Evolutionary conservation across 1,284 basidiomycete genomes (phyloP), one percentile per base, ranked within the genome.

Genomic region (Entoloma clypeatum): DNA sequence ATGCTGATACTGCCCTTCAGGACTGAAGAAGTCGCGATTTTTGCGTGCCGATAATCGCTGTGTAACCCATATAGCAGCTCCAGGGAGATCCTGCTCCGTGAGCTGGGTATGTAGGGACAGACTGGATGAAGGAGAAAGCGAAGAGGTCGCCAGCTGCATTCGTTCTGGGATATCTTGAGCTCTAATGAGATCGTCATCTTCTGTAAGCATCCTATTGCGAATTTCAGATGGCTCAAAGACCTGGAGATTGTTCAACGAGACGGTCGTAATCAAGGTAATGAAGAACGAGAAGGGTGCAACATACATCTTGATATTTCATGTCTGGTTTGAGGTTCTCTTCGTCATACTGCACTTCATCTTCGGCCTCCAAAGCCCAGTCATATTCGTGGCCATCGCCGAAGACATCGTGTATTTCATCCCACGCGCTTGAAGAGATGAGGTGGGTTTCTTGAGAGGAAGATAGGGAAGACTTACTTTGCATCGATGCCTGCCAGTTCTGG

Each of bases 201-300:
- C 92, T 3, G 93, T 97, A 31, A 99, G 69, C 69, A 94, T 77
- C 38, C 91, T 81, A 47, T 86, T 88, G 50, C 83, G 83, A 58
- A 99, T 98, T 71, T 98, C 92, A 5, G 93, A 91, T 0, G 96
- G 96, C 61, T 99, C 96, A 54, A 99, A 99, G 48, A 99, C 92
- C 90, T 96, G 55, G 14, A 23, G 29, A 50, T 27, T 6, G 34
- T n/a, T 10, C 9, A 16, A 39, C 25, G 16, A 33, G 36, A 49
- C 18, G 18, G 48, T 47, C 43, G 39, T 36, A 18, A 44, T 29
- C n/a, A n/a, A 29, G 27, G 24, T 37, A 41, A 42, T 29, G 4
- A 40, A 18, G 17, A 11, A 28, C 46, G 39, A 25, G 34, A 32
- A 28, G 17, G 29, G 27, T 38, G 18, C 22, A 25, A 71, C 90